phyloP scores from a whole-genome alignment of 371 early-diverging fungal genomes.

The Mortierella sp. region DNA sequence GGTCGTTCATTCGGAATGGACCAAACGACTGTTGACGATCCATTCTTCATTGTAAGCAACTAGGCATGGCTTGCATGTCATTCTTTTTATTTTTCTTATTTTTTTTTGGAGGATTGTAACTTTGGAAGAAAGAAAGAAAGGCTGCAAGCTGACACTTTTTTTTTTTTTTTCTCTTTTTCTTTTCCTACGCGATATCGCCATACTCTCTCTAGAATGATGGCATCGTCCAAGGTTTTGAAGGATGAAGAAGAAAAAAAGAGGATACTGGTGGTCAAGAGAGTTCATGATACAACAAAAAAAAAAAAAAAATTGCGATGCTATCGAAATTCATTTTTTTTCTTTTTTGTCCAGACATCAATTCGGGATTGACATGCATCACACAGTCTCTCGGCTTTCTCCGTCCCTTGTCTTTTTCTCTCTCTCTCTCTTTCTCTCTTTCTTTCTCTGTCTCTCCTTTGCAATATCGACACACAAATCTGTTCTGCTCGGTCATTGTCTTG shows the following conservation, averaged over 20 bases:
- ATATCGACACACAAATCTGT: neutral
- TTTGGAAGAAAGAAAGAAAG: neutral
- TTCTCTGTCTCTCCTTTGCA: neutral
- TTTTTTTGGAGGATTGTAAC: neutral
- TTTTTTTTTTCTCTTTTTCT: neutral
- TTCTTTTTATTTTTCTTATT: neutral
- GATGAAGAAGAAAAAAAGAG: slow-evolving; percentile 19
- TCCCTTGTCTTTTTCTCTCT: neutral
- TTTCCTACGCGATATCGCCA: neutral
- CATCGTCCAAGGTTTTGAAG: slow-evolving; percentile 23
- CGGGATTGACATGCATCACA: too few relatives aligned
- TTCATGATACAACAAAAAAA: slow-evolving; percentile 5
- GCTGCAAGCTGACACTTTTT: neutral
- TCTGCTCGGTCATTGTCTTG: neutral
- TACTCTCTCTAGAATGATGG: slow-evolving; percentile 22
- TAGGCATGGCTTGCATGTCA: neutral
- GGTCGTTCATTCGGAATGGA: slow-evolving; percentile 44
- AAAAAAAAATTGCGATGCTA: neutral
- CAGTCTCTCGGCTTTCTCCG: neutral
- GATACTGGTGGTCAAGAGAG: slow-evolving; percentile 7
- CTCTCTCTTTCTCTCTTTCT: neutral
- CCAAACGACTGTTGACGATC: slow-evolving; percentile 32
- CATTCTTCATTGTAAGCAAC: slow-evolving; percentile 39
- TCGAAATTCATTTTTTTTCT: too few relatives aligned
- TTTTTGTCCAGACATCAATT: too few relatives aligned